Evolutionary conservation across 2,329 filamentous ascomycete species (phyloP).

Genomic region (Pseudocercospora crystallina): DNA sequence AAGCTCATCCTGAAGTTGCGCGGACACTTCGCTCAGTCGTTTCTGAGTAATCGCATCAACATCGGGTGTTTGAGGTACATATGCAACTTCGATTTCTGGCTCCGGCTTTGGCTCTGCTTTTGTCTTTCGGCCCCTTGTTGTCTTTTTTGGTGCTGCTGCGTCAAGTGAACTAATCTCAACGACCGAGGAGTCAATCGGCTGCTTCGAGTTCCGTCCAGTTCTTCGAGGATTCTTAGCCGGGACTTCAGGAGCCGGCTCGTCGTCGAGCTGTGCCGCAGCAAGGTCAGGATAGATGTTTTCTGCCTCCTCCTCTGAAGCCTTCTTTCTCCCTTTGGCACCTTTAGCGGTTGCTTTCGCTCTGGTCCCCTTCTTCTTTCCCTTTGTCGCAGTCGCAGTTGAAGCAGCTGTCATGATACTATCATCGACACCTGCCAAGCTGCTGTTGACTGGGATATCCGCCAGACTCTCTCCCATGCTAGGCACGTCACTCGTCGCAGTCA

Average conservation of each 20-base stretch:
- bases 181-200: conserved; percentile 29
- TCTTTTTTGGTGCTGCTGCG: conserved; percentile 28
- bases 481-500: conserved; percentile 28
- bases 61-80: conserved; percentile 18
- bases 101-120: conserved; percentile 29
- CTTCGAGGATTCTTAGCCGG: conserved; percentile 27
- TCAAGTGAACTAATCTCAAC: conserved; percentile 29
- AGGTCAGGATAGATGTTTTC: conserved; percentile 21
- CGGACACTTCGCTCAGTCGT: conserved; percentile 28
- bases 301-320: conserved; percentile 14
- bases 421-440: conserved; percentile 47
- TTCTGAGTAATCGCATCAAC: conserved; percentile 14
- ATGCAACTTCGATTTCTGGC: conserved; percentile 18
- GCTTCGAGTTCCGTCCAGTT: conserved; percentile 26
- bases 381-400: conserved; percentile 37
- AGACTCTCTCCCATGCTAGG: conserved; percentile 23
- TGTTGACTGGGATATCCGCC: conserved; percentile 20
- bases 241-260: conserved; percentile 11
- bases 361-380: conserved; percentile 34
- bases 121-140: conserved; percentile 30
- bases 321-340: conserved; percentile 38
- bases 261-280: conserved; percentile 15
- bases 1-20: conserved; percentile 34
- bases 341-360: conserved; percentile 49
- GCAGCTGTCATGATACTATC: conserved; percentile 54